These are phyloP conservation scores for Cyclotella kingstonii DNA, from an alignment of 108 stramenopile species.

Conservation along the genomic window DNA sequence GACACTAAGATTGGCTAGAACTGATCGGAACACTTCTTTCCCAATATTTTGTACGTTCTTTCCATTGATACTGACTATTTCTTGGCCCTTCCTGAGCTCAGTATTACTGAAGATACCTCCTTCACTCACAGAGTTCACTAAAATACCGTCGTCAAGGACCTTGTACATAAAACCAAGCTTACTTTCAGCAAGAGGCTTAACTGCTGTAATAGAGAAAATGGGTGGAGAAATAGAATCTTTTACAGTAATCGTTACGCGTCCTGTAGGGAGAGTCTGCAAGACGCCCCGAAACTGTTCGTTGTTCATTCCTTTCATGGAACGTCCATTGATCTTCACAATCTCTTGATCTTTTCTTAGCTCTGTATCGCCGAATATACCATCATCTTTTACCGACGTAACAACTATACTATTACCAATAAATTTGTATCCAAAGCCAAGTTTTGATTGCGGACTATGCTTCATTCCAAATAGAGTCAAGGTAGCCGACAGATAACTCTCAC, in stretches of 20 bases:
- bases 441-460: not conserved
- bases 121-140: conserved; percentile 1
- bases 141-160: conserved; percentile 7
- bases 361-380: conserved; percentile 4
- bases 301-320: not conserved
- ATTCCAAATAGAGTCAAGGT: not conserved
- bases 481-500: not conserved
- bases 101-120: conserved; percentile 1
- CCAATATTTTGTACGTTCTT: conserved; percentile 4
- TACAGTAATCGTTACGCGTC: not conserved
- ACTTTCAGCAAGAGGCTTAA: not conserved
- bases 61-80: conserved; percentile 11
- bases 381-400: conserved; percentile 1
- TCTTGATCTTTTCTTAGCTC: conserved; percentile 9
- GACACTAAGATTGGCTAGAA: not conserved
- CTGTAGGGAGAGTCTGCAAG: not conserved
- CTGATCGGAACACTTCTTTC: not conserved
- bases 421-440: conserved; percentile 5
- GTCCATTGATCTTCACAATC: not conserved
- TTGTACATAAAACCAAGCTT: conserved; percentile 10
- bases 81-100: conserved; percentile 4
- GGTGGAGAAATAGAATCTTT: not conserved
- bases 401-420: not conserved
- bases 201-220: not conserved
- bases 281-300: conserved; percentile 3